phyloP scores from a whole-genome alignment of 2,329 filamentous ascomycete species.

The Paraphaeosphaeria minitans region DNA sequence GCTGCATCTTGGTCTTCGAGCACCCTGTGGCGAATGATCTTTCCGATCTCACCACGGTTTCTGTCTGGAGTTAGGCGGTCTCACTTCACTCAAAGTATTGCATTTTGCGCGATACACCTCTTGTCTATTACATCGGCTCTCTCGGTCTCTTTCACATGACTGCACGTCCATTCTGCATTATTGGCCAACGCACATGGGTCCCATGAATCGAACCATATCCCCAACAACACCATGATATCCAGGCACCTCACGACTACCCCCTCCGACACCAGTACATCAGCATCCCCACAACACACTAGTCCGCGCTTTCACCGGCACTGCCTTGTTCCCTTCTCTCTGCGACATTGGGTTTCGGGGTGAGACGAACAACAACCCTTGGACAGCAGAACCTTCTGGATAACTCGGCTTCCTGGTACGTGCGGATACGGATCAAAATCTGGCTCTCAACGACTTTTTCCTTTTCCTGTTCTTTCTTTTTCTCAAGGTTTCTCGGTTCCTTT shows the following conservation, averaged over 20 bases:
- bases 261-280: background rate
- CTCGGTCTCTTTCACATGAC: background rate
- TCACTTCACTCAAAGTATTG: background rate
- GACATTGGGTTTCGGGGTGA: background rate
- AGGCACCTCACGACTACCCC: background rate
- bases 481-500: too few species aligned
- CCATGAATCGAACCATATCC: background rate
- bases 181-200: background rate
- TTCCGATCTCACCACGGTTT: background rate
- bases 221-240: background rate
- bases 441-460: too few species aligned
- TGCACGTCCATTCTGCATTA: background rate
- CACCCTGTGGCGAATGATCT: background rate
- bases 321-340: background rate
- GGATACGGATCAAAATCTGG: too few species aligned
- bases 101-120: background rate
- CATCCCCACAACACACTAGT: background rate
- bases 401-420: background rate
- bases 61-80: background rate
- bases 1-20: background rate
- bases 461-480: too few species aligned
- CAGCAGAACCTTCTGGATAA: background rate
- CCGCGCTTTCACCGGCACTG: background rate
- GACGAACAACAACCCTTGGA: background rate
- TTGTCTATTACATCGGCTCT: background rate